Evolutionary conservation across 495 filamentous ascomycete species (phyloP), one percentile per base, ranked within the genome.

Genomic region (Penicillium samsonianum): DNA sequence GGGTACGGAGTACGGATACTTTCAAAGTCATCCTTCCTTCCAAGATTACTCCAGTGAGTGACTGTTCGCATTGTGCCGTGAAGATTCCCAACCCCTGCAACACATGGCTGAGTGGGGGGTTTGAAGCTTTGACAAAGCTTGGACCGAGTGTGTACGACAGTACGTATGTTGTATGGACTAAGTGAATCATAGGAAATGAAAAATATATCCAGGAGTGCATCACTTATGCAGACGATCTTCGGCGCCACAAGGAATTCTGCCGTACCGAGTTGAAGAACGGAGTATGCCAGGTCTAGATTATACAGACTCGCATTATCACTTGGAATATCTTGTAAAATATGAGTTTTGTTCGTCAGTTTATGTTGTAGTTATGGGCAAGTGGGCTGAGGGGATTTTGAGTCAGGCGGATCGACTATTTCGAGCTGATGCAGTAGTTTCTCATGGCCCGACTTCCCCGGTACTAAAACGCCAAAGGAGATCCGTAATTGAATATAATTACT

Each of bases 371-470:
- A 35, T 16, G 1, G 33, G 14, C 33, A n/a, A n/a, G 33, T 33
- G 14, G 33, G 12, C 4, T 3, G 11, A 14, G 3, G 28, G 33
- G 14, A 16, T 37, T 42, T 12, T 42, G 19, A 41, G 38, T 19
- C 38, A 9, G 28, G 38, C 10, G 14, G 17, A 46, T 49, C 33
- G 30, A 17, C 31, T 28, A 23, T n/a, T 25, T 14, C 0, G 37
- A 28, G 12, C n/a, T 31, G 30, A 33, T 50, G 25, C 20, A 28
- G 11, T 50, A 50, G 31, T 50, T 14, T 5, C 25, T 17, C 11
- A 35, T 51, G 20, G 35, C 25, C 55, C 47, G 55, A 44, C 26
- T 57, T 45, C 47, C 38, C 47, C 55, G 55, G 47, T 50, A 11
- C 46, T 25, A 57, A 11, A 25, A 10, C 30, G 7, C 9, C 0